Evolutionary conservation across 768 basidiomycete species (phyloP).

Genomic region (Arthromyces matolae): DNA sequence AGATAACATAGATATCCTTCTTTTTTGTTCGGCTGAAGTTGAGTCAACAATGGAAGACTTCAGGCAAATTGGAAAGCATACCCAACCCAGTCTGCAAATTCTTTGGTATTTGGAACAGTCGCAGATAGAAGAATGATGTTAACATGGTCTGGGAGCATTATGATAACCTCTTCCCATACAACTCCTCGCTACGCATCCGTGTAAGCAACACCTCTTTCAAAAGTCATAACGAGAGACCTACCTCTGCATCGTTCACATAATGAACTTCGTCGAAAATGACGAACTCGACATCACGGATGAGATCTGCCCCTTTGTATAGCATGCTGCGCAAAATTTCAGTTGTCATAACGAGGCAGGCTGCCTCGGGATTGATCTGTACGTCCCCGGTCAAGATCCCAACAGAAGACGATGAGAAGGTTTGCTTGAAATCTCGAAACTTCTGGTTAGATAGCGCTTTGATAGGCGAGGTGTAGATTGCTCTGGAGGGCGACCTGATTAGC

Average conservation of each 20-base stretch:
- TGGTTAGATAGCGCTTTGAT: slow-evolving; percentile 99
- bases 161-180: slow-evolving; percentile 99
- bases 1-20: slow-evolving; percentile 99
- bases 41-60: slow-evolving; percentile 6
- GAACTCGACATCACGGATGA: slow-evolving; percentile 98
- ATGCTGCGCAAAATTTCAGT: slow-evolving; percentile 97
- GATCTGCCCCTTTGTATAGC: slow-evolving; percentile 97
- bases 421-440: slow-evolving; percentile 98
- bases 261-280: slow-evolving; percentile 99
- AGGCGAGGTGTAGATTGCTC: slow-evolving; percentile 97
- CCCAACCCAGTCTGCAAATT: slow-evolving; percentile 99
- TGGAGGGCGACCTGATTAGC: no score
- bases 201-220: slow-evolving; percentile 4
- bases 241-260: slow-evolving; percentile 99
- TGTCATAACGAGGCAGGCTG: slow-evolving; percentile 94
- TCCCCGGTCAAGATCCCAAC: slow-evolving; percentile 98
- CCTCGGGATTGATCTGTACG: slow-evolving; percentile 98
- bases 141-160: slow-evolving; percentile 98
- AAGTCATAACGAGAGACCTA: slow-evolving; percentile 26
- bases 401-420: slow-evolving; percentile 85
- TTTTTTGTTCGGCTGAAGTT: slow-evolving; percentile 86
- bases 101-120: slow-evolving; percentile 96
- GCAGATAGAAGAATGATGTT: slow-evolving; percentile 96
- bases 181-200: slow-evolving; percentile 76
- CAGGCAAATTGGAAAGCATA: slow-evolving; percentile 34